Conservation (phyloP, 208 protist genomes). For the Leishmania turanica region DNA sequence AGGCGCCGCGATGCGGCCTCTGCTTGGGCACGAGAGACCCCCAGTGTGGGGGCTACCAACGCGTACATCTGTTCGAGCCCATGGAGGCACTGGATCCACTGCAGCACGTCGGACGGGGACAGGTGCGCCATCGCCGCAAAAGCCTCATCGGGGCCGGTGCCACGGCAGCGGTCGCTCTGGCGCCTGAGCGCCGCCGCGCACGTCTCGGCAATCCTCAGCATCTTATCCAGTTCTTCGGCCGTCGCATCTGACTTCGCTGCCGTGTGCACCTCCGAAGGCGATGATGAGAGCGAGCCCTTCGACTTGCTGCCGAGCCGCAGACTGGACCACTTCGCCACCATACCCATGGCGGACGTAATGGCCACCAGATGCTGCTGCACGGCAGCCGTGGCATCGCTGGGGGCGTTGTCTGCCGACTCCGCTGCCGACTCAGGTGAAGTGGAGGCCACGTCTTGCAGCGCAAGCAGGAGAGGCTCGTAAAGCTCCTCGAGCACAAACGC, state of each 20-base stretch:
- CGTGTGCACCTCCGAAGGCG: not conserved
- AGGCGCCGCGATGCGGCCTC: slow-evolving; percentile 13
- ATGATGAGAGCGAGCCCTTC: not conserved
- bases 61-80: slow-evolving; percentile 28
- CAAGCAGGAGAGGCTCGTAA: slow-evolving; percentile 42
- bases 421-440: not conserved
- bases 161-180: not conserved
- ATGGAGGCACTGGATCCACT: slow-evolving; percentile 33
- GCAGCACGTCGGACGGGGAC: slow-evolving; percentile 22
- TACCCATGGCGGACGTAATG: slow-evolving; percentile 62
- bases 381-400: not conserved
- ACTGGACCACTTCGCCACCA: slow-evolving; percentile 44
- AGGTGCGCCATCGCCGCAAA: slow-evolving; percentile 15
- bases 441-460: slow-evolving; percentile 27
- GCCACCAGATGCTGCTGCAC: slow-evolving; percentile 45
- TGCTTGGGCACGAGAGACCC: not conserved
- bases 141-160: slow-evolving; percentile 4
- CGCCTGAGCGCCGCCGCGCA: slow-evolving; percentile 22
- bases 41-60: not conserved
- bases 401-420: slow-evolving; percentile 5
- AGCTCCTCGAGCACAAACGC: slow-evolving; percentile 57
- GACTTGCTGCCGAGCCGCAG: not conserved
- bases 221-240: slow-evolving; percentile 13
- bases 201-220: slow-evolving; percentile 25
- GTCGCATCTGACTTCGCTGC: not conserved